phyloP scores from a whole-genome alignment of 2,329 filamentous ascomycete genomes.

The Botrytis byssoidea region DNA sequence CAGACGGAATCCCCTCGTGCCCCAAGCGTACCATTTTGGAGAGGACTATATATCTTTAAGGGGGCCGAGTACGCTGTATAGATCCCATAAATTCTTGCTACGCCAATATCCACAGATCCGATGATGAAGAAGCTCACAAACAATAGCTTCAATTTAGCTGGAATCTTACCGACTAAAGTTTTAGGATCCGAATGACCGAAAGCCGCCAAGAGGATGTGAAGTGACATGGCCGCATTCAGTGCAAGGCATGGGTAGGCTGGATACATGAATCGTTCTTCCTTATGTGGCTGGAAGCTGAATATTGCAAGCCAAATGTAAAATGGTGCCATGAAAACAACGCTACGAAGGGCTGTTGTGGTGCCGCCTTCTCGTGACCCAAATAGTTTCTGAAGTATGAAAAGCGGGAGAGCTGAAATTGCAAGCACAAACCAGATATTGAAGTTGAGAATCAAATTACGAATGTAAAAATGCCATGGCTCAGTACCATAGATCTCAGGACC shows the following conservation, averaged over 20 bases:
- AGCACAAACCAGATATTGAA: constrained; percentile 94
- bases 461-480: constrained; percentile 95
- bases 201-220: constrained; percentile 76
- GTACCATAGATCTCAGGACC: constrained; percentile 93
- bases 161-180: constrained; percentile 67
- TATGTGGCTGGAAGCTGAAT: constrained; percentile 91
- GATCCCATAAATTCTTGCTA: constrained; percentile 72
- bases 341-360: constrained; percentile 69
- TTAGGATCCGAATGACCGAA: constrained; percentile 69
- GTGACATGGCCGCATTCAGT: constrained; percentile 79
- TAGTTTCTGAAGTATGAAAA: constrained; percentile 72
- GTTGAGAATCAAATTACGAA: constrained; percentile 86
- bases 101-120: constrained; percentile 61
- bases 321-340: constrained; percentile 73
- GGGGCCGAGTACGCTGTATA: constrained; percentile 83
- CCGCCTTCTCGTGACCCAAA: constrained; percentile 54
- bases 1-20: constrained; percentile 70
- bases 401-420: constrained; percentile 69
- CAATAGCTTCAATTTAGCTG: constrained; percentile 69
- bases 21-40: constrained; percentile 56
- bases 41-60: constrained; percentile 64
- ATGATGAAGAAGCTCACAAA: constrained; percentile 61
- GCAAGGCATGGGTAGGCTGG: constrained; percentile 88
- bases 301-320: constrained; percentile 95
- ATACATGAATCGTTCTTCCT: constrained; percentile 99